These are phyloP conservation scores for Claviceps maximensis DNA, from an alignment of 2,329 filamentous ascomycete species.

Conservation along the genomic window DNA sequence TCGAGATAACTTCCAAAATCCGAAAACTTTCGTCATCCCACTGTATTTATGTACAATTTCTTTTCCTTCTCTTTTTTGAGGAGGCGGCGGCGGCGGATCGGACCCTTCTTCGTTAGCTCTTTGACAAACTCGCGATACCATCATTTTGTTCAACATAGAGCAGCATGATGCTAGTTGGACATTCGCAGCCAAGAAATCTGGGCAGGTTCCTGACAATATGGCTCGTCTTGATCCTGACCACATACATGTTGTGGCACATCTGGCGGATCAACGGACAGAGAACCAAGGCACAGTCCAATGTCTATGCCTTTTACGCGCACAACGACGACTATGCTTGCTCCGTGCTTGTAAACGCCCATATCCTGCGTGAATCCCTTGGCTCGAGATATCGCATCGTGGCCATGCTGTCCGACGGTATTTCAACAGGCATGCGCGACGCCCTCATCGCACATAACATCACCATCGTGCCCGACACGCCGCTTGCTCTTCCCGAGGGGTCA, in stretches of 20 bases:
- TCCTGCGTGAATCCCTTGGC: slow-evolving; percentile 3
- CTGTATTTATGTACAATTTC: no score
- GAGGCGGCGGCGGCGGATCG: no score
- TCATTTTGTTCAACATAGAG: neutral
- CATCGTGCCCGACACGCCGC: slow-evolving; percentile 7
- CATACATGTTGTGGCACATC: neutral
- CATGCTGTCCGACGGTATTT: slow-evolving; percentile 7
- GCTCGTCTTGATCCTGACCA: neutral
- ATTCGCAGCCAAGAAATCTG: neutral
- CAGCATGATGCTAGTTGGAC: neutral
- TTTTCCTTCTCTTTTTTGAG: no score
- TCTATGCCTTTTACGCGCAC: slow-evolving; percentile 11
- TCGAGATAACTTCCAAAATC: no score
- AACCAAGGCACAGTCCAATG: slow-evolving; percentile 1
- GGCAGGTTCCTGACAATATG: neutral
- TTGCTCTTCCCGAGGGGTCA: slow-evolving; percentile 3
- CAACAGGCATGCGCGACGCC: slow-evolving; percentile 4
- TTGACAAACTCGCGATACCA: neutral
- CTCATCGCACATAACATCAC: neutral
- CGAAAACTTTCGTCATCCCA: no score
- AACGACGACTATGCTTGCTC: slow-evolving; percentile 10
- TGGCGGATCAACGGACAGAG: neutral
- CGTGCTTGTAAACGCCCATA: slow-evolving; percentile 8
- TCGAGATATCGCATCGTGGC: slow-evolving; percentile 7
- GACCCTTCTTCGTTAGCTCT: no score